Percentiles rank a stretch among this genome's conserved stretches.
Conservation (phyloP, 2,329 filamentous ascomycete species). For the Elsinoe fawcettii region DNA sequence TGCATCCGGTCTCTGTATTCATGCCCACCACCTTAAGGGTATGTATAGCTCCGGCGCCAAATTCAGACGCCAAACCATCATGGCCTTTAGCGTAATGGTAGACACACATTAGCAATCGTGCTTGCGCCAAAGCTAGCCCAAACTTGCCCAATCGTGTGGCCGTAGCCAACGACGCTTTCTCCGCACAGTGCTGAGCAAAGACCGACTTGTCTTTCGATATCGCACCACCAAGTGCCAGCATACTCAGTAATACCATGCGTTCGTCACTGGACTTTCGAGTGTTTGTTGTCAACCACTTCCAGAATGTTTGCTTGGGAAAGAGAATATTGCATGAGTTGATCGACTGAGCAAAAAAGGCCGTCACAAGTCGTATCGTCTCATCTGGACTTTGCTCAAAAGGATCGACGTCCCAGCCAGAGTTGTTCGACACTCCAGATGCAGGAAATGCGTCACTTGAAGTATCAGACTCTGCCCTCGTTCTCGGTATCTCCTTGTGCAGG, state of each 20-base stretch:
- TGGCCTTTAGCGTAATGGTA: constrained; percentile 58
- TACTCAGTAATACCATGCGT: constrained; percentile 53
- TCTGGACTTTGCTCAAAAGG: constrained; percentile 46
- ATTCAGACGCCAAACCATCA: constrained; percentile 55
- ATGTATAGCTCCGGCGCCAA: constrained; percentile 54
- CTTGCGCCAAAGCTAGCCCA: constrained; percentile 59
- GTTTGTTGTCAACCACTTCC: constrained; percentile 48
- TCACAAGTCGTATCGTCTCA: constrained; percentile 44
- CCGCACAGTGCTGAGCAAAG: constrained; percentile 41
- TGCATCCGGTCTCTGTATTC: constrained; percentile 51
- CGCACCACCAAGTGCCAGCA: constrained; percentile 50
- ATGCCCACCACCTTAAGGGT: constrained; percentile 53
- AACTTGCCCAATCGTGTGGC: constrained; percentile 45
- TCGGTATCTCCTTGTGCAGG: not conserved
- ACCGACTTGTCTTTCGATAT: constrained; percentile 43
- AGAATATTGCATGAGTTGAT: constrained; percentile 49
- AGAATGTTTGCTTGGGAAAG: constrained; percentile 48
- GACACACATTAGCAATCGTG: constrained; percentile 57
- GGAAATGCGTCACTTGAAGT: constrained; percentile 21
- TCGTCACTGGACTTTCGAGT: constrained; percentile 34
- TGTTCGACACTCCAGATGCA: not conserved
- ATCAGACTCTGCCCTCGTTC: constrained; percentile 21
- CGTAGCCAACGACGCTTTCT: constrained; percentile 52
- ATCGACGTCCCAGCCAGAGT: constrained; percentile 40
- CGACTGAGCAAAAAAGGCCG: constrained; percentile 51